Evolutionary conservation across 2,329 filamentous ascomycete genomes (phyloP), one percentile per base, ranked within the genome.

Genomic region (Sclerotinia glacialis): DNA sequence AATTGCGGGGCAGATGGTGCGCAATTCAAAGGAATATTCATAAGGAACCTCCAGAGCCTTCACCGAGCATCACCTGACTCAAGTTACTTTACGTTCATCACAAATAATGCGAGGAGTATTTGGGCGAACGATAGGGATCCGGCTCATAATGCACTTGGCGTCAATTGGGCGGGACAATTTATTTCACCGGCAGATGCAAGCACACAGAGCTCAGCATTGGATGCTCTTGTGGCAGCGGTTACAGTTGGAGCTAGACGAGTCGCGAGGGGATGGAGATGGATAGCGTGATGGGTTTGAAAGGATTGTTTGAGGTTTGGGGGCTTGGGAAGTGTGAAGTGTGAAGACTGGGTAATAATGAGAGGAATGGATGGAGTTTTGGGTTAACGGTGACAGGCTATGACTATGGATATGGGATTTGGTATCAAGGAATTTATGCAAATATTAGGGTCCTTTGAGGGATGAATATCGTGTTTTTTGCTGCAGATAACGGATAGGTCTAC

Each of bases 11-110:
- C 73, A n/a, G 83, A 87, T 68, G 84, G 81, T 1, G 80, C 83
- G 34, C 86, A 90, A 71, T 92, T 92, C 81, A 92, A 92, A 77
- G 89, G 89, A 3, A 80, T 91, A 40, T 91, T 91, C 71, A 81
- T 86, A 59, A 82, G 88, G 31, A 90, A 91, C 73, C 77, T 92
- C 21, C 80, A 81, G 54, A 80, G 83, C 58, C 77, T 92, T 28
- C 73, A 75, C 18, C 65, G 59, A 1, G 83, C 77, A 2, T 81
- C 81, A 1, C 83, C 84, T 0, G 78, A 83, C 37, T 74, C 79
- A 3, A 74, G 75, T 5, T 88, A 86, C 72, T 77, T 77, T 9
- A 74, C 78, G 1, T 87, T 87, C 59, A 85, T 92, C 60, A 75
- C 81, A 26, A 78, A 77, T n/a, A 91, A 90, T 68, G 89, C 88